Evolutionary conservation across 169 alveolate species (phyloP), one percentile per base, ranked within the genome.

Genomic region (Cyclospora cayetanensis): DNA sequence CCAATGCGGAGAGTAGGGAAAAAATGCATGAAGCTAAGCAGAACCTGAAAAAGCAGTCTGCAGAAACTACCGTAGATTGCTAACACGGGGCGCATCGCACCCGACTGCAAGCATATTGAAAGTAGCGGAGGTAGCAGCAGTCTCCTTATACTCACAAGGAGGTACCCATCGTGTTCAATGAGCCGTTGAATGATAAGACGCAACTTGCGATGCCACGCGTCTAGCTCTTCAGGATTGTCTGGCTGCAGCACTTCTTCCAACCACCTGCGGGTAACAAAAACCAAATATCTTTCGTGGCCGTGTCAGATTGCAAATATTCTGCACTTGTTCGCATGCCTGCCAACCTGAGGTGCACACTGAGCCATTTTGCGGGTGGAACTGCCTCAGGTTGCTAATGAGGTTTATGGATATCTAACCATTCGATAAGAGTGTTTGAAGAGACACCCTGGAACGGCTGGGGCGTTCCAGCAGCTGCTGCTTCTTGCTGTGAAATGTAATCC

Each of bases 221-320:
- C 83, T 29, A 85, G 83, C 15, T 41, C 92, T 76, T 43, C 79
- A 15, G 46, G 42, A n/a, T 85, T 84, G 11, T 85, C 92, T 20
- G 80, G 39, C 84, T 85, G 79, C 85, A 85, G 52, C 53, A 85
- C 72, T n/a, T 85, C 92, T 12, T 85, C 92, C 4, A 85, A 50
- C 92, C 92, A 85, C 92, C 92, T 85, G 72, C 25, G 65, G 50
- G 18, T 18, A 74, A 31, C 53, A 3, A 42, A 29, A 65, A 25
- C 37, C 77, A 60, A 9, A 18, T 3, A n/a, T 22, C 4, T 3
- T 2, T 22, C 2, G 68, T 29, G 34, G 18, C 68, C 25, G 34
- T 53, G 60, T 53, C 60, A 18, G 25, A 50, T 50, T 9, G 25
- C 9, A 50, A 50, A 9, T 18, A 9, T 11, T 18, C 9, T 18